Evolutionary conservation across 345 rosid genomes (phyloP), one percentile per base, ranked within the genome.

Genomic region (Conringia planisiliqua): DNA sequence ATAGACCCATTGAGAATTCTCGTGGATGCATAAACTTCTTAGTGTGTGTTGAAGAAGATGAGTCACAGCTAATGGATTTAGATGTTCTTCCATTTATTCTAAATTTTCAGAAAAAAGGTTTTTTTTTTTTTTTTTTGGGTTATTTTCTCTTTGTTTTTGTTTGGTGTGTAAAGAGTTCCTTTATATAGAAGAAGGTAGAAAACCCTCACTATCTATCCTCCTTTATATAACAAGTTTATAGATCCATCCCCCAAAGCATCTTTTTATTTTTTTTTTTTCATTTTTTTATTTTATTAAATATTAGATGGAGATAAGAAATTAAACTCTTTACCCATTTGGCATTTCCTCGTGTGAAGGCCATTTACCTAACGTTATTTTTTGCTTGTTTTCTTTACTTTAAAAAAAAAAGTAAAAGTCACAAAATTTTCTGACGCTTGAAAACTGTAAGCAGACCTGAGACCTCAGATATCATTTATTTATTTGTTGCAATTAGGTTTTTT

Each of bases 31-130:
- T 75, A 94, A 70, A 82, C 97, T 90, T 81, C 98, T 85, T 35
- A 94, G 87, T 2, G 98, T 90, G 84, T 91, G 96, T 72, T 94
- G 98, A 80, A 94, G 97, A 38, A 94, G 97, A 90, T 94, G 96
- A 85, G 96, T 88, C 40, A 87, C 90, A 61, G 93, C 93, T 71
- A 94, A 82, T 66, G 97, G 85, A 76, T 79, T 90, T 43, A 88
- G 86, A 76, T 89, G 90, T 66, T 93, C 98, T 75, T 92, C 98
- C 98, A 92, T 92, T 64, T 66, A 72, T 30, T 78, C 57, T 35
- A 52, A 47, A 14, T 50, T 39, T 55, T 32, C 59, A 62, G 50
- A 70, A 22, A 70, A 20, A 52, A n/a, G n/a, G n/a, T n/a, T n/a
- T n/a, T 38, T 47, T 44, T 40, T 46, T 38, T 47, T 44, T 40